Conservation (phyloP, 176 grass and related monocot species). For the Bolboschoenus planiculmis region DNA sequence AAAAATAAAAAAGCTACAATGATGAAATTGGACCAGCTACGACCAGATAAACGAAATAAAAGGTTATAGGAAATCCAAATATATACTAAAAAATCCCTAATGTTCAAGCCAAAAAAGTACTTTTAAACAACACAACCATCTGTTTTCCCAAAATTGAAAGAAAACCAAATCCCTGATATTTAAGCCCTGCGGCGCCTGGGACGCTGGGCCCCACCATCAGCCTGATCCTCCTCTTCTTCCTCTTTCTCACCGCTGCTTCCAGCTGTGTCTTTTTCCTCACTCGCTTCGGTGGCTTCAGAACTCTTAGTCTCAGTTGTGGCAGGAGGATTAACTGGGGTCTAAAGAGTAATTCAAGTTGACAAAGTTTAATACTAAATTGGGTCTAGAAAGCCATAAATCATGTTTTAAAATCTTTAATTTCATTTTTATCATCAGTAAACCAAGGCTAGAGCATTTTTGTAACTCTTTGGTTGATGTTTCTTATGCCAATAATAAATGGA, state of each 20-base stretch:
- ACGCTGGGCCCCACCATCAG: constrained; percentile 38
- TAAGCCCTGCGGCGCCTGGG: constrained; percentile 55
- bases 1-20: neutral
- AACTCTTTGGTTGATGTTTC: neutral
- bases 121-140: constrained; percentile 11
- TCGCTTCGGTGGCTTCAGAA: neutral
- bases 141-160: constrained; percentile 23
- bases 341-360: neutral
- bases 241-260: constrained; percentile 58
- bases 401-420: neutral
- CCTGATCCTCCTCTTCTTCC: constrained; percentile 44
- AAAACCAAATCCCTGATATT: constrained; percentile 7
- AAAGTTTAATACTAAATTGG: neutral
- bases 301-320: constrained; percentile 9
- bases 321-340: constrained; percentile 32
- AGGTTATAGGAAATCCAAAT: constrained; percentile 7
- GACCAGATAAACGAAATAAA: constrained; percentile 9
- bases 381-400: neutral
- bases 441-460: neutral
- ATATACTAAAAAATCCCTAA: constrained; percentile 25
- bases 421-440: neutral
- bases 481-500: neutral
- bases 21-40: neutral
- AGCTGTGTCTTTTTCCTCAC: constrained; percentile 11
- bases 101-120: neutral